Conservation (phyloP, 352 stramenopile genomes). For the Globisporangium perplexum region DNA sequence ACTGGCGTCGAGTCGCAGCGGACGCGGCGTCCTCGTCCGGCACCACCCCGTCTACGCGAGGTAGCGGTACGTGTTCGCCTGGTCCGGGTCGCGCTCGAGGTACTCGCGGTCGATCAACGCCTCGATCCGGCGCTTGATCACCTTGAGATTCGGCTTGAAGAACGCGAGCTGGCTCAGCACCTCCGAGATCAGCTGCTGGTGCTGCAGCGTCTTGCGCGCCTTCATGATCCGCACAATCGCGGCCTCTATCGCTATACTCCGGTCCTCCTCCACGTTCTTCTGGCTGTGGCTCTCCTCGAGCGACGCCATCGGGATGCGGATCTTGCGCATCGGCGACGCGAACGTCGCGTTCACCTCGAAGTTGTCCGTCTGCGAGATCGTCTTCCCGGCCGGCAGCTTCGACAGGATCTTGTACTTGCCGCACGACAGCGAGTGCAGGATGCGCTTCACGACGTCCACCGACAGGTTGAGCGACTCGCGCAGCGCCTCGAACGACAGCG, state of each 20-base stretch:
- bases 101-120: constrained; percentile 98
- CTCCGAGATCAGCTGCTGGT: constrained; percentile 98
- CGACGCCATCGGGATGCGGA: constrained; percentile 98
- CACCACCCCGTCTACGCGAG: constrained; percentile 58
- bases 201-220: constrained; percentile 94
- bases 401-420: constrained; percentile 98
- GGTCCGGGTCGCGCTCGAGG: constrained; percentile 94
- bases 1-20: background rate
- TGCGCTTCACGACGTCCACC: constrained; percentile 95
- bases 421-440: constrained; percentile 98
- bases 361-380: constrained; percentile 92
- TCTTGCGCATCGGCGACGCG: constrained; percentile 94
- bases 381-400: constrained; percentile 92
- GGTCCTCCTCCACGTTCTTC: constrained; percentile 96
- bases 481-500: constrained; percentile 89
- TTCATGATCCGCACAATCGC: constrained; percentile 99
- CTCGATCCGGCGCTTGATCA: constrained; percentile 98
- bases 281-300: constrained; percentile 98
- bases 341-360: constrained; percentile 96
- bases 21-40: background rate
- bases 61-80: constrained; percentile 96
- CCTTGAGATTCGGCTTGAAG: constrained; percentile 97
- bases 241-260: constrained; percentile 97
- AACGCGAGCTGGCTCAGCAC: constrained; percentile 97
- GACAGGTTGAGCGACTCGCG: constrained; percentile 92